Conservation (phyloP, 768 basidiomycete genomes). For the Boletus subparvulus region DNA sequence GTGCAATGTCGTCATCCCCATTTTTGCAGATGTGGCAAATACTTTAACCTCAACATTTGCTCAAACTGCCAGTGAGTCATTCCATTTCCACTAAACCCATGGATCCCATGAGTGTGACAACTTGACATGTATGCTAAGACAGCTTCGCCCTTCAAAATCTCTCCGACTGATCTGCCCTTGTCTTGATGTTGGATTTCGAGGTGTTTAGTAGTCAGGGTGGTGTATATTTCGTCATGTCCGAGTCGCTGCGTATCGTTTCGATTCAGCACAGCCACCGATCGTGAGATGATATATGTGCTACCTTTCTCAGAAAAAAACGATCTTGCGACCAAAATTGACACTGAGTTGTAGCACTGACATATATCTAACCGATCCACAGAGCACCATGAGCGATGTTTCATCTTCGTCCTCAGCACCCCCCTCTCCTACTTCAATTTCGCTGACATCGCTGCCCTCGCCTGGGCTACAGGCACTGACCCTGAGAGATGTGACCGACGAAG, state of each 20-base stretch:
- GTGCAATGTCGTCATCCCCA: too few species aligned
- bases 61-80: slow-evolving; percentile 2
- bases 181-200: neutral
- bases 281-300: slow-evolving; percentile 23
- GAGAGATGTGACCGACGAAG: slow-evolving; percentile 65
- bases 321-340: neutral
- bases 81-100: neutral
- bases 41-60: slow-evolving; percentile 59
- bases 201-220: neutral
- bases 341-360: neutral
- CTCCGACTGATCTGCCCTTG: neutral
- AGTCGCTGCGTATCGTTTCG: neutral
- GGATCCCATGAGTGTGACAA: neutral
- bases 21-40: too few species aligned
- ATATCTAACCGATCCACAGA: slow-evolving; percentile 2
- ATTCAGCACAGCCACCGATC: slow-evolving; percentile 30
- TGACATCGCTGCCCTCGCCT: slow-evolving; percentile 60
- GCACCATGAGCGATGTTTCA: slow-evolving; percentile 25
- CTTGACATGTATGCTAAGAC: neutral
- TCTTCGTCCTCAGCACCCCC: slow-evolving; percentile 32
- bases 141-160: neutral
- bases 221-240: neutral
- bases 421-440: slow-evolving; percentile 52
- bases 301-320: slow-evolving; percentile 14
- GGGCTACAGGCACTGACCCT: slow-evolving; percentile 51